phyloP scores from a whole-genome alignment of 345 rosid species.

The Chamaenerion angustifolium region DNA sequence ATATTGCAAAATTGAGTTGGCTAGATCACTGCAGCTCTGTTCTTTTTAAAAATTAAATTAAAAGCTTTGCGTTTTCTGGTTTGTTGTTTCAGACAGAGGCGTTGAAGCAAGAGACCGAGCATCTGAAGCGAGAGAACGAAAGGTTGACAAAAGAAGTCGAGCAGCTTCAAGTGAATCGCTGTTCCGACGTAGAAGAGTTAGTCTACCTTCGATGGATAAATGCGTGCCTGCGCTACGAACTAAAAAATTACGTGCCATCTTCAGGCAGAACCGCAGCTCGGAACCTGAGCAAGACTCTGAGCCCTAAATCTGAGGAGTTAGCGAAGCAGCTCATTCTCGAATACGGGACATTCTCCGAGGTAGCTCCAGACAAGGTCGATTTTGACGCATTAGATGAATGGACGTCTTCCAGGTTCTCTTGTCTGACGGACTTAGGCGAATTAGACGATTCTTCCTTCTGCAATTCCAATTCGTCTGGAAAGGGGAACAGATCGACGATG shows the following conservation, averaged over 20 bases:
- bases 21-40: too few relatives aligned
- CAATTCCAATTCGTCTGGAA: conserved; percentile 11
- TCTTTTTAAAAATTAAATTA: too few relatives aligned
- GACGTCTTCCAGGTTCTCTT: conserved; percentile 45
- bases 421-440: conserved; percentile 36
- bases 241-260: conserved; percentile 51
- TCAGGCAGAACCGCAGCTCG: conserved; percentile 64
- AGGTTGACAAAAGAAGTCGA: conserved; percentile 42
- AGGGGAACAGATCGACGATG: conserved; percentile 25
- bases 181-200: conserved; percentile 53
- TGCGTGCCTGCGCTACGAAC: conserved; percentile 77
- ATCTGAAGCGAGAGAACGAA: conserved; percentile 40
- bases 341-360: conserved; percentile 44
- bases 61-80: too few relatives aligned
- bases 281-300: conserved; percentile 66
- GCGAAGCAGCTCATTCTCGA: conserved; percentile 77
- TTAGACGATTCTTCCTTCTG: conserved; percentile 36
- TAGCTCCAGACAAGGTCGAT: conserved; percentile 24
- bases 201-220: conserved; percentile 90
- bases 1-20: too few relatives aligned
- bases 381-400: conserved; percentile 41
- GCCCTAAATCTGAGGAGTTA: conserved; percentile 64
- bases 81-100: conserved; percentile 37
- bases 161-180: conserved; percentile 55
- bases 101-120: conserved; percentile 27